Evolutionary conservation across 2,329 filamentous ascomycete species (phyloP).

Genomic region (Aspergillus aculeatinus): DNA sequence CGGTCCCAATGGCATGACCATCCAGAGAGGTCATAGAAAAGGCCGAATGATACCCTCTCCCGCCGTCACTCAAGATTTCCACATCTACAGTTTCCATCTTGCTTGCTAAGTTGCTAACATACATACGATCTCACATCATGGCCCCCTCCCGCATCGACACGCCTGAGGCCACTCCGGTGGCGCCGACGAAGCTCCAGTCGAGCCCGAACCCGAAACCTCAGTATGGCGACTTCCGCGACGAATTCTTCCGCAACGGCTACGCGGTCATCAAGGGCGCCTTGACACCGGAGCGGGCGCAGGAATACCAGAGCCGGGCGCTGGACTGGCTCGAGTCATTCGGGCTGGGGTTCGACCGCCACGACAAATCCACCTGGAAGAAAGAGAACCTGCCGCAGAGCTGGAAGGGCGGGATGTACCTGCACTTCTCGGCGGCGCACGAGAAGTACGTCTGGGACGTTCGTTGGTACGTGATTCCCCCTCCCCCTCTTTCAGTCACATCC

Average conservation of each 20-base stretch:
- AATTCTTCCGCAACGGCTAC: constrained; percentile 3
- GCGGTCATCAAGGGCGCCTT: constrained; percentile 3
- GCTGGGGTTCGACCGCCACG: constrained; percentile 1
- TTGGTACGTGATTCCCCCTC: not conserved
- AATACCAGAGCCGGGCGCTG: constrained; percentile 4
- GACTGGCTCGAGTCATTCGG: constrained; percentile 6
- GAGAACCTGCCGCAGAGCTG: constrained; percentile 6
- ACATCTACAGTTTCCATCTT: not conserved
- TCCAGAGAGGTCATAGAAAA: not conserved
- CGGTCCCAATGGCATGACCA: not conserved
- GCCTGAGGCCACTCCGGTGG: not conserved
- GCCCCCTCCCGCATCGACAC: not conserved
- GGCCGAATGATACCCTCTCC: not conserved
- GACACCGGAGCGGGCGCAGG: not conserved
- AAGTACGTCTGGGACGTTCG: constrained; percentile 6
- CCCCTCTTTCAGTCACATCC: not conserved
- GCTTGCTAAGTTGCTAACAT: not conserved
- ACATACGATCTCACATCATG: not conserved
- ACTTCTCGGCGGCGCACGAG: constrained; percentile 4
- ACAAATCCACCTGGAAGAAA: constrained; percentile 6
- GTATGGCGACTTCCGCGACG: constrained; percentile 3
- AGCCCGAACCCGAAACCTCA: not conserved
- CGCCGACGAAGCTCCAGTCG: not conserved
- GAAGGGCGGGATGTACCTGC: constrained; percentile 4
- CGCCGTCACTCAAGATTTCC: too few relatives aligned